Base-by-base conservation (phyloP, 2,329 filamentous ascomycete genomes). In the Pseudocercospora crystallina region DNA sequence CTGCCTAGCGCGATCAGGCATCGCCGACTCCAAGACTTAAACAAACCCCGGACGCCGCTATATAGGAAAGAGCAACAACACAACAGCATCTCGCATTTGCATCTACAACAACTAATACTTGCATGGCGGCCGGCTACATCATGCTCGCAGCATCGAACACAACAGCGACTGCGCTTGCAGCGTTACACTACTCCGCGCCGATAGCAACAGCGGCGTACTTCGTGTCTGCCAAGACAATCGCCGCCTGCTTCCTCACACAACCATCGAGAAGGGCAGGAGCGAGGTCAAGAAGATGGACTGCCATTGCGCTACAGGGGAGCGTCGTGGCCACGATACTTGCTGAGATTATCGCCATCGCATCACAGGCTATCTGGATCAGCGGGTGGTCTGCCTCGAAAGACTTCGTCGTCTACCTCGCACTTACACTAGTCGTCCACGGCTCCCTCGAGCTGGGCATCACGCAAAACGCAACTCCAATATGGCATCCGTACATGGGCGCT, bases 401-500 rank as follows among this genome's bases (percentile, higher is more conserved):
- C 33, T 57, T 54, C 30, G 51, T 60, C 37, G 53, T 64, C 49
- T 62, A 64, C 44, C 41, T 61, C 2, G 45, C 60, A 8, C 30
- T 59, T 2, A 49, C 56, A 1, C 48, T 58, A 26, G 48, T 58
- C 10, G 43, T 56, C 2, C 61, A 64, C 43, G 48, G 37, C n/a
- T 61, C 52, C 13, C 47, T 65, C 5, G 43, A 49, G 2, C 39
- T 66, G 3, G 61, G 63, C 17, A 44, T 66, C 12, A 32, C 57
- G 1, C 61, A 65, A 35, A 63, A 50, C 37, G 35, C 42, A 14
- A 57, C 47, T 33, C 59, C 59, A 32, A 26, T 66, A 11, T 68
- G 65, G 65, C 55, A 66, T 55, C 63, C 59, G 10, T 66, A 65
- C 46, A 31, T 63, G 10, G 59, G 59, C 4, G 49, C 63, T 10